A percentile compares a stretch with the other conserved stretches of the same genome.
Conservation (phyloP, 2,329 filamentous ascomycete species). For the Colletotrichum sp. region DNA sequence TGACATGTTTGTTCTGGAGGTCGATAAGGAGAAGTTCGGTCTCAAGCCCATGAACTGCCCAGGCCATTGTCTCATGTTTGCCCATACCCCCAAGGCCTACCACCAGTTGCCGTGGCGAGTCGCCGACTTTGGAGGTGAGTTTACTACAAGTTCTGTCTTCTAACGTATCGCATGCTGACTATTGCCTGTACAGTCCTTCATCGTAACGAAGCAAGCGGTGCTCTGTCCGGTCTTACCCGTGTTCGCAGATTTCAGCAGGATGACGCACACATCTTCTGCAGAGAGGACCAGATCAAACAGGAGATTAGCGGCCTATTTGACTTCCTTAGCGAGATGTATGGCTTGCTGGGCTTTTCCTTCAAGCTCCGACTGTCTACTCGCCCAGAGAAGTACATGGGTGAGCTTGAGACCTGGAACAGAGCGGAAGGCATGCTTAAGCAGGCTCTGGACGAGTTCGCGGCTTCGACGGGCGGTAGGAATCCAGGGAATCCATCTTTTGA, state of each 20-base stretch:
- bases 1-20: constrained; percentile 74
- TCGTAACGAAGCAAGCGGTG: constrained; percentile 93
- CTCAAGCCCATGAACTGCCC: constrained; percentile 99
- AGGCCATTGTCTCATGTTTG: constrained; percentile 89
- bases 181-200: constrained; percentile 60
- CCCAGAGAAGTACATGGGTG: constrained; percentile 86
- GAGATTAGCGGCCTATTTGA: constrained; percentile 88
- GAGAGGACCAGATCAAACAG: constrained; percentile 73
- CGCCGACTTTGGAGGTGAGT: constrained; percentile 85
- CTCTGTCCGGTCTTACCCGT: constrained; percentile 87
- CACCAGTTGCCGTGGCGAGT: constrained; percentile 89
- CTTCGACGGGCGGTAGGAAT: constrained; percentile 29
- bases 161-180: background rate
- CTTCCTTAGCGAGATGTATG: constrained; percentile 77
- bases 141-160: background rate
- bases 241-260: constrained; percentile 96
- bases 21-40: constrained; percentile 79
- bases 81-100: constrained; percentile 83
- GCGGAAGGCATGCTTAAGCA: constrained; percentile 83
- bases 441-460: constrained; percentile 78
- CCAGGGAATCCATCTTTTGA: constrained; percentile 28
- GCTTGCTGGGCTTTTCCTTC: constrained; percentile 73
- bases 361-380: constrained; percentile 94
- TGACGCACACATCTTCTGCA: constrained; percentile 95
- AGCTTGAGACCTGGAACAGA: constrained; percentile 85